Evolutionary conservation across 2,329 filamentous ascomycete genomes (phyloP).

Genomic region (Pseudocercospora vitis): DNA sequence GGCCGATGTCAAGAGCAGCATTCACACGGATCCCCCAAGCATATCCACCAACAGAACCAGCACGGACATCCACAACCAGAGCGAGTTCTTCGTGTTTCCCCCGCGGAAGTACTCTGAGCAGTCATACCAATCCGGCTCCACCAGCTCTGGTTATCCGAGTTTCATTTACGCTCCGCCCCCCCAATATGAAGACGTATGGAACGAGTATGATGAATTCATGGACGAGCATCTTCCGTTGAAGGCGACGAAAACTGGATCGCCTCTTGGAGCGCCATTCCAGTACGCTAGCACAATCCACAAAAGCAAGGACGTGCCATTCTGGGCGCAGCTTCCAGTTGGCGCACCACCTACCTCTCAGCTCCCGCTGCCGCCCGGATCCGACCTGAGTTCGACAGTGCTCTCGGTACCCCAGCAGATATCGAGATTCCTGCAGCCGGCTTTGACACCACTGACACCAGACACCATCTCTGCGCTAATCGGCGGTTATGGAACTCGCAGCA

Average conservation of each 20-base stretch:
- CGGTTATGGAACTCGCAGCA: constrained; percentile 49
- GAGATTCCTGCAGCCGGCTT: constrained; percentile 33
- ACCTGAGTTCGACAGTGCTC: constrained; percentile 19
- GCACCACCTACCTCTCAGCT: constrained; percentile 21
- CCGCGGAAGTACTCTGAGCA: constrained; percentile 70
- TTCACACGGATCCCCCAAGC: constrained; percentile 25
- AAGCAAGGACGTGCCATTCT: constrained; percentile 14
- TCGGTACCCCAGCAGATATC: constrained; percentile 35
- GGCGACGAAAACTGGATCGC: constrained; percentile 51
- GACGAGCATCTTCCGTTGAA: constrained; percentile 63
- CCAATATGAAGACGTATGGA: constrained; percentile 84
- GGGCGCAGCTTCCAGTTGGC: constrained; percentile 18
- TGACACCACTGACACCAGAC: constrained; percentile 46
- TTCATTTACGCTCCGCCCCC: constrained; percentile 35
- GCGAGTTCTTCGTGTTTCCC: constrained; percentile 74
- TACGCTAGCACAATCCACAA: constrained; percentile 55
- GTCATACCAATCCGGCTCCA: constrained; percentile 56
- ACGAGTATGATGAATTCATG: constrained; percentile 87
- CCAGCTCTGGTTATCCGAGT: constrained; percentile 58
- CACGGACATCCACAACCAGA: constrained; percentile 22
- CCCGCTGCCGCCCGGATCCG: constrained; percentile 18
- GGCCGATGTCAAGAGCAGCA: constrained; percentile 25
- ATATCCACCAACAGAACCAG: constrained; percentile 32
- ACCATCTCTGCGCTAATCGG: constrained; percentile 56
- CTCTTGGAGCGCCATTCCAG: constrained; percentile 52